Evolutionary conservation across 78 protist species (phyloP), one percentile per base, ranked within the genome.

Genomic region (Anaeramoeba ignava): DNA sequence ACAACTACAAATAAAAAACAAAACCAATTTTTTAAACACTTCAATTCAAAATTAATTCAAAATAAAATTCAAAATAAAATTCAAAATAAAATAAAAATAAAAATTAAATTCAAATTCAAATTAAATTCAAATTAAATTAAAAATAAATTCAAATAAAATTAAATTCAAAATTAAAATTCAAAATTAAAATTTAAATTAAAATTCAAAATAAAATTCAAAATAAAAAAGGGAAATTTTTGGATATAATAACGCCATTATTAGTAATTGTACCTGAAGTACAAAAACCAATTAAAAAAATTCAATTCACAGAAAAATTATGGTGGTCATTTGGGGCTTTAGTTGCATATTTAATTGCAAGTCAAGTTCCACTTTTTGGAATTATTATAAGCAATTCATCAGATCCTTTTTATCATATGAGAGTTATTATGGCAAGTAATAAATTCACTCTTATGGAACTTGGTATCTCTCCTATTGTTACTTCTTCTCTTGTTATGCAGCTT

Each of bases 361-460:
- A 97, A 85, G 89, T 98, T 41, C 99, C 99, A 39, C 92, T 98
- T 2, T 95, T 92, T 81, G 99, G 99, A 0, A 85, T 91, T 38
- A 68, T 54, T 17, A 40, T 84, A 0, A n/a, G n/a, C 41, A 94
- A 93, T 81, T 37, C 85, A 27, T 83, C 96, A 23, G 99, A 98
- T 83, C 99, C 99, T 38, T 93, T 96, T 94, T 98, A 96, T 90
- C 96, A 99, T 99, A 86, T 94, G 91, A 97, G 99, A 33, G 98
- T 94, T 42, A 91, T 98, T 79, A 89, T 97, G 80, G 99, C 99
- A 39, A 95, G 99, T 31, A 97, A 97, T n/a, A n/a, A n/a, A n/a
- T n/a, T n/a, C 27, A 97, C 99, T 8, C 91, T 98, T 39, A 97
- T 98, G 99, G 99, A 98, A 90, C 93, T 98, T 38, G 99, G 99